A percentile compares a stretch with the other conserved stretches of the same genome.
These are phyloP conservation scores for Colletotrichum sp. DNA, from an alignment of 2,329 filamentous ascomycete genomes.

Conservation along the genomic window DNA sequence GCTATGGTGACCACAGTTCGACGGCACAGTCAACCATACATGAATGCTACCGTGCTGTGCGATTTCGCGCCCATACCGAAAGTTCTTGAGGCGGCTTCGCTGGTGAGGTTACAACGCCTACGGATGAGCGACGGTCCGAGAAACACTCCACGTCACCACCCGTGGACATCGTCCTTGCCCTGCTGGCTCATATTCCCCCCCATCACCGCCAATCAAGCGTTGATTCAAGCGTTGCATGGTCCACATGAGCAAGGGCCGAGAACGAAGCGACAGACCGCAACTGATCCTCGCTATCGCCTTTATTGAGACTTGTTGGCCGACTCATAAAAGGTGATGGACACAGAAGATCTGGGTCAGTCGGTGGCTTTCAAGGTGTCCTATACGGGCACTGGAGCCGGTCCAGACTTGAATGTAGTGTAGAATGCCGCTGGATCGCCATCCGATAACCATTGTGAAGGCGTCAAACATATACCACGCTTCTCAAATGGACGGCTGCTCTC, in stretches of 20 bases:
- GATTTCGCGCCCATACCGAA: neutral
- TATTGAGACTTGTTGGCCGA: neutral
- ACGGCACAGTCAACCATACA: neutral
- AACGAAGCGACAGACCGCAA: neutral
- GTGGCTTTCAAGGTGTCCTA: neutral
- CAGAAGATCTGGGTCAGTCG: neutral
- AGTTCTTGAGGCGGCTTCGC: neutral
- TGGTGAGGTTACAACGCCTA: conserved; percentile 11
- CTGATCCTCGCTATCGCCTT: neutral
- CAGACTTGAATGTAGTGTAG: neutral
- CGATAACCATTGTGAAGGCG: neutral
- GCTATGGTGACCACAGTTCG: neutral
- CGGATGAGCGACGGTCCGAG: conserved; percentile 11
- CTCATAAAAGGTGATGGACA: neutral
- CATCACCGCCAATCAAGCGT: neutral
- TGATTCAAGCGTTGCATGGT: neutral
- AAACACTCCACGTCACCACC: neutral
- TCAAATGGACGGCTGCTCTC: neutral
- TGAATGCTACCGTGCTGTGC: neutral
- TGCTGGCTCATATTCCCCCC: neutral
- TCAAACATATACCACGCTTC: neutral
- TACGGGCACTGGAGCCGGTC: neutral
- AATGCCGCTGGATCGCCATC: neutral
- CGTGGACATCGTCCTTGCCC: neutral
- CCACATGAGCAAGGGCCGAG: neutral